These are phyloP conservation scores for Aspergillus steynii DNA, from an alignment of 495 filamentous ascomycete genomes.

Conservation along the genomic window DNA sequence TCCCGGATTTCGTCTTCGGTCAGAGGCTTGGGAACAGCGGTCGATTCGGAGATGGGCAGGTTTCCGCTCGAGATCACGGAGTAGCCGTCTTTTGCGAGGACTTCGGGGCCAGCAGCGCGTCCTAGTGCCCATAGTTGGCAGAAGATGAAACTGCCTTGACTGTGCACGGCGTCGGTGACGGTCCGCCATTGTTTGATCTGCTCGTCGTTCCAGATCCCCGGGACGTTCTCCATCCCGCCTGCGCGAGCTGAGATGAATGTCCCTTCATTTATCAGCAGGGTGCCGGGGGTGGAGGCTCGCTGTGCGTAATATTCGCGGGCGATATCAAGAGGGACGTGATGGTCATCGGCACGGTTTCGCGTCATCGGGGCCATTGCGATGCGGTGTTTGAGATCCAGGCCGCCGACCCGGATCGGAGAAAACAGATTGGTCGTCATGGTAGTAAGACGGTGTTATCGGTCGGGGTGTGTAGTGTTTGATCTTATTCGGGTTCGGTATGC, in stretches of 20 bases:
- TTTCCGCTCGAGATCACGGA: slow-evolving; percentile 37
- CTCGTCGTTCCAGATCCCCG: slow-evolving; percentile 46
- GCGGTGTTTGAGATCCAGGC: slow-evolving; percentile 45
- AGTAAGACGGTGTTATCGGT: too few relatives aligned
- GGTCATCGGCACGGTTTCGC: slow-evolving; percentile 40
- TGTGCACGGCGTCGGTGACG: slow-evolving; percentile 52
- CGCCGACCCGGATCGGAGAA: slow-evolving; percentile 47
- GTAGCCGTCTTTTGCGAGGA: slow-evolving; percentile 32
- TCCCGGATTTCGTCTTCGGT: slow-evolving; percentile 56
- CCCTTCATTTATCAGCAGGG: slow-evolving; percentile 60
- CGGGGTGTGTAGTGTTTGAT: too few relatives aligned
- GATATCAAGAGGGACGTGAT: slow-evolving; percentile 32
- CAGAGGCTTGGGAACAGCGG: slow-evolving; percentile 47
- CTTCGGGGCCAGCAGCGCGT: slow-evolving; percentile 47
- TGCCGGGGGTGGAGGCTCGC: slow-evolving; percentile 47
- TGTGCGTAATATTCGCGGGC: slow-evolving; percentile 53
- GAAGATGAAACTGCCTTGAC: slow-evolving; percentile 51
- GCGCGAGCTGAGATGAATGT: slow-evolving; percentile 59
- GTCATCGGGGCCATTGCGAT: slow-evolving; percentile 55
- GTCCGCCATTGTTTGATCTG: slow-evolving; percentile 51
- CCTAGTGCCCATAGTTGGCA: slow-evolving; percentile 62
- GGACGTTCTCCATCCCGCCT: slow-evolving; percentile 44
- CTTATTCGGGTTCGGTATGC: too few relatives aligned
- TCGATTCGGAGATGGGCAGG: slow-evolving; percentile 23
- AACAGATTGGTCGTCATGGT: slow-evolving; percentile 38